Conservation (phyloP, 768 basidiomycete species). For the Fistulinella prunicolor region DNA sequence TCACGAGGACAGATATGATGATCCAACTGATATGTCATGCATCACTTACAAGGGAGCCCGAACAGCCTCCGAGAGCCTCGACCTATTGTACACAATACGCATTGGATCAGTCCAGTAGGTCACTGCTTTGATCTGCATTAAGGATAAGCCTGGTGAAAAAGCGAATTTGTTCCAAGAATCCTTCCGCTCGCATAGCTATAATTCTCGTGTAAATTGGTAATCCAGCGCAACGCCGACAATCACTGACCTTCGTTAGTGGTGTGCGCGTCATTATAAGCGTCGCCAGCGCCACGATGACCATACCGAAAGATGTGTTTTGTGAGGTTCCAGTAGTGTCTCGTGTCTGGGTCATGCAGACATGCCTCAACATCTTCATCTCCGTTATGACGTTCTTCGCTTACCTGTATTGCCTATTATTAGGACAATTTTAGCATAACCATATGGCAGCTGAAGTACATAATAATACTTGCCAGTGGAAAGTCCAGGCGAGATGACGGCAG, state of each 20-base stretch:
- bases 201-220: slow-evolving; percentile 9
- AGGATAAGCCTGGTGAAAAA: slow-evolving; percentile 34
- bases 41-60: too few species aligned
- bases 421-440: slow-evolving; percentile 3
- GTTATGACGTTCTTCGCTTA: slow-evolving; percentile 14
- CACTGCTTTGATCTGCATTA: slow-evolving; percentile 31
- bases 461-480: slow-evolving; percentile 16
- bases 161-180: slow-evolving; percentile 30
- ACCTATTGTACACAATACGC: too few species aligned
- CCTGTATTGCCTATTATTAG: slow-evolving; percentile 25
- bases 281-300: slow-evolving; percentile 28
- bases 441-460: background rate
- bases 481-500: slow-evolving; percentile 38
- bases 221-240: background rate
- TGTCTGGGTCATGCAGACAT: slow-evolving; percentile 33
- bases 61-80: too few species aligned
- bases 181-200: slow-evolving; percentile 29
- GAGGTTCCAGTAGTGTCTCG: slow-evolving; percentile 44
- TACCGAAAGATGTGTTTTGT: slow-evolving; percentile 49
- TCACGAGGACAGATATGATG: too few species aligned
- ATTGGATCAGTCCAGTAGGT: slow-evolving; percentile 18
- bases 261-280: slow-evolving; percentile 37
- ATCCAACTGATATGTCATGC: too few species aligned
- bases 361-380: slow-evolving; percentile 22
- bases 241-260: slow-evolving; percentile 28